phyloP scores from a whole-genome alignment of 306 rosid species.

The Ormosia semicastrata region DNA sequence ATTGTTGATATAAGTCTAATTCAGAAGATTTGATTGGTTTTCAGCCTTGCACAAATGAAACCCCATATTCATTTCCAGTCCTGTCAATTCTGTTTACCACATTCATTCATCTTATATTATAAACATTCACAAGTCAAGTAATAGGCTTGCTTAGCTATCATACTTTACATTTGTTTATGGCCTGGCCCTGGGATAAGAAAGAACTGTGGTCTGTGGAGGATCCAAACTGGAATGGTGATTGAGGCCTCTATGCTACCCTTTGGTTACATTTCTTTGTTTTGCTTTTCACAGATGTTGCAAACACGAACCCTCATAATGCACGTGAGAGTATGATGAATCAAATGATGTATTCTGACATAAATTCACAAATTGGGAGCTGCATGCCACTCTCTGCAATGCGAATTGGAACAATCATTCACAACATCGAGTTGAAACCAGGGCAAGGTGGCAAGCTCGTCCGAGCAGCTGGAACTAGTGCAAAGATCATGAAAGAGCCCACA shows the following conservation, averaged over 20 bases:
- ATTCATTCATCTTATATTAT: neutral
- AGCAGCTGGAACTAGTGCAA: conserved; percentile 80
- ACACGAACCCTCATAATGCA: conserved; percentile 15
- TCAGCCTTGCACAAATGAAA: neutral
- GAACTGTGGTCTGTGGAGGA: neutral
- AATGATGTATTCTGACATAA: conserved; percentile 65
- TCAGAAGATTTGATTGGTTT: neutral
- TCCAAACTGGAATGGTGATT: neutral
- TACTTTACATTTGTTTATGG: too few relatives aligned
- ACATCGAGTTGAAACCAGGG: conserved; percentile 76
- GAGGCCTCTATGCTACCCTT: neutral
- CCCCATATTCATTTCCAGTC: neutral
- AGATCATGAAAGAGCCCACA: conserved; percentile 80
- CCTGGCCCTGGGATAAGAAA: neutral
- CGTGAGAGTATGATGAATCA: conserved; percentile 54
- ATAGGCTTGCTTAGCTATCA: neutral
- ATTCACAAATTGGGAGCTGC: conserved; percentile 80
- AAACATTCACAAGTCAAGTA: neutral
- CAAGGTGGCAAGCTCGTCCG: conserved; percentile 93
- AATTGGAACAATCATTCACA: conserved; percentile 87
- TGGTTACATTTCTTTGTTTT: neutral
- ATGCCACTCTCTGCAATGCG: conserved; percentile 83
- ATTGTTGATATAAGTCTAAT: neutral
- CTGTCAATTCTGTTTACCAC: neutral
- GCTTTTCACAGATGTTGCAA: conserved; percentile 29